These are phyloP conservation scores for Aureobasidium sp. DNA, from an alignment of 2,329 filamentous ascomycete genomes.

Conservation along the genomic window DNA sequence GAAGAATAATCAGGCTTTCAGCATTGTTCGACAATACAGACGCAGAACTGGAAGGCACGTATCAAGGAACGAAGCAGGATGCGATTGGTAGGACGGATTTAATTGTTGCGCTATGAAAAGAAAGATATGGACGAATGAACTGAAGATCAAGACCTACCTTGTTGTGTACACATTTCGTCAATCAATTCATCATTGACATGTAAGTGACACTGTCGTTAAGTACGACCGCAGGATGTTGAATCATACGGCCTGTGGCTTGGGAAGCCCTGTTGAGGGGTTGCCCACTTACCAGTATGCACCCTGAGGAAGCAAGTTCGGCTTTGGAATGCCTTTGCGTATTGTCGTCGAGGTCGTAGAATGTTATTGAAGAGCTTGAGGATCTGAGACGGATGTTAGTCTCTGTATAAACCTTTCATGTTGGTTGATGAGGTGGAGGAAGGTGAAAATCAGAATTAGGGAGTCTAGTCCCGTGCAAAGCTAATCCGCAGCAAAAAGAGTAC, in stretches of 20 bases:
- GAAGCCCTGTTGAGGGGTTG: not conserved
- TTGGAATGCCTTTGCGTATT: not conserved
- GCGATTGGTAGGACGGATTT: too few species aligned
- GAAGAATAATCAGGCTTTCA: not conserved
- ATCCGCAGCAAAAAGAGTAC: constrained; percentile 54
- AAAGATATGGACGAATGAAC: not conserved
- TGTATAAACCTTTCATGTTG: not conserved
- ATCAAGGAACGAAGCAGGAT: not conserved
- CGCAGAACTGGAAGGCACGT: too few species aligned
- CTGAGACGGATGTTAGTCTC: constrained; percentile 4
- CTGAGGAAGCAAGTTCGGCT: not conserved
- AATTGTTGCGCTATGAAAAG: not conserved
- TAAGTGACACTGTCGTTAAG: not conserved
- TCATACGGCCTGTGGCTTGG: not conserved
- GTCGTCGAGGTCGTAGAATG: not conserved
- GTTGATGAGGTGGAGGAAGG: not conserved
- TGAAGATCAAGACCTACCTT: not conserved
- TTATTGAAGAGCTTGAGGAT: not conserved
- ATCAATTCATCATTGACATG: not conserved
- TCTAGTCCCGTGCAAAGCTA: constrained; percentile 34
- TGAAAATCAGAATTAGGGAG: not conserved
- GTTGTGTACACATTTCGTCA: not conserved
- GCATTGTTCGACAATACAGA: not conserved
- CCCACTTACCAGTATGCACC: not conserved
- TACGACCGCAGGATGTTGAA: not conserved